Evolutionary conservation across 495 filamentous ascomycete genomes (phyloP), one percentile per base, ranked within the genome.

Genomic region (Neurospora sublineolata): DNA sequence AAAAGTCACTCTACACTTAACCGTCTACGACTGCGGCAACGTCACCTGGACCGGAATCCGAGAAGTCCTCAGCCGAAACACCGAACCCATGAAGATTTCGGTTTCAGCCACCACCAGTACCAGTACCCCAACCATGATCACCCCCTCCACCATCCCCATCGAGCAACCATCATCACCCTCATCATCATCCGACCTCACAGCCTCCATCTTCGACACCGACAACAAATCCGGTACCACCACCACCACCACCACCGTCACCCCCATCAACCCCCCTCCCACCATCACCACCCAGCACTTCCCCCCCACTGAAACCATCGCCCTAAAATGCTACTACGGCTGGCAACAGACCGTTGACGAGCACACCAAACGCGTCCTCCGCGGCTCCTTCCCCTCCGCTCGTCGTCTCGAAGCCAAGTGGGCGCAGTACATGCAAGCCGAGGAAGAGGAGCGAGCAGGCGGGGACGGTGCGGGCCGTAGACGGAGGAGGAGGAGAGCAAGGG

Each of bases 271-370:
- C 10, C 11, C 52, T 0, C 11, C 60, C 70, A 33, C 33, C 36
- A 0, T 52, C 44, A 68, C 40, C 78, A 83, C 3, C 2, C 10
- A 36, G 37, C 3, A 39, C 11, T 74, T 84, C 0, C 91, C 88
- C 52, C 90, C 91, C 0, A 87, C 86, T 4, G 89, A 95, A 75
- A 87, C 97, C 69, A 92, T 98, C 69, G 83, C 87, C 20, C 84
- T 99, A 44, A 97, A 97, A 79, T 97, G 93, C 79, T 98, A 93
- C 83, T 94, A 97, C 79, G 92, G 90, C 23, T 98, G 92, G 89
- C 95, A 99, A 81, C 91, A 91, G 79, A 97, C 94, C 3, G 94
- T 97, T 27, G 90, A 97, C 71, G 92, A 97, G 77, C 94, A 97
- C 79, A 94, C 87, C 67, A 92, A 93, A 78, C 88, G 94, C 3